A percentile compares a stretch with the other conserved stretches of the same genome.
These are phyloP conservation scores for Cytidiella melzeri DNA, from an alignment of 768 basidiomycete genomes.

Conservation along the genomic window DNA sequence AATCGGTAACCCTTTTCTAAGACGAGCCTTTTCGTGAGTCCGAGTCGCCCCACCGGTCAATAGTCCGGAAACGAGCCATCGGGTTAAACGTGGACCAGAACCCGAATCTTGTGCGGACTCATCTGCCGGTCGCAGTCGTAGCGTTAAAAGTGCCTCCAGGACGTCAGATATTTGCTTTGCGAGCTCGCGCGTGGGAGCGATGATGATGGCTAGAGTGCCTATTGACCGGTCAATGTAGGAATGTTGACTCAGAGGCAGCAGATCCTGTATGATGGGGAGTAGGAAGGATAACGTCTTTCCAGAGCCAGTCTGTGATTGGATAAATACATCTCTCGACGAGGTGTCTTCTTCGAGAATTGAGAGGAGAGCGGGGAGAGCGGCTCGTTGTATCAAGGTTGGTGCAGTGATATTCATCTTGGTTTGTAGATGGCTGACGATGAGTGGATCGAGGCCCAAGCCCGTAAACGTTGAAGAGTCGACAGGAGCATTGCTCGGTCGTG, in stretches of 20 bases:
- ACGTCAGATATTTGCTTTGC: constrained; percentile 97
- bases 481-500: constrained; percentile 76
- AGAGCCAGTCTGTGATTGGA: constrained; percentile 95
- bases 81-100: constrained; percentile 47
- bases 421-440: constrained; percentile 71
- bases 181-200: constrained; percentile 92
- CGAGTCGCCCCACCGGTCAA: constrained; percentile 93
- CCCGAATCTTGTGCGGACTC: constrained; percentile 44
- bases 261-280: constrained; percentile 91
- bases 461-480: constrained; percentile 74
- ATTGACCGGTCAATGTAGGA: constrained; percentile 94
- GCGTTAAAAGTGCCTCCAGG: constrained; percentile 71
- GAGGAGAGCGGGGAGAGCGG: constrained; percentile 60
- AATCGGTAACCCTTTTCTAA: constrained; percentile 93
- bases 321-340: constrained; percentile 69
- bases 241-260: constrained; percentile 81
- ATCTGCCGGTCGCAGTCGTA: constrained; percentile 59
- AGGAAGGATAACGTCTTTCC: constrained; percentile 94
- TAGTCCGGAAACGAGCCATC: constrained; percentile 92
- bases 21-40: constrained; percentile 90
- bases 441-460: constrained; percentile 77
- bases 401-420: constrained; percentile 76
- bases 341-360: constrained; percentile 32
- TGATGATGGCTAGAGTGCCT: constrained; percentile 90
- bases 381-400: constrained; percentile 88